Evolutionary conservation across 441 rosid species (phyloP).

Genomic region (Kokia cookei): DNA sequence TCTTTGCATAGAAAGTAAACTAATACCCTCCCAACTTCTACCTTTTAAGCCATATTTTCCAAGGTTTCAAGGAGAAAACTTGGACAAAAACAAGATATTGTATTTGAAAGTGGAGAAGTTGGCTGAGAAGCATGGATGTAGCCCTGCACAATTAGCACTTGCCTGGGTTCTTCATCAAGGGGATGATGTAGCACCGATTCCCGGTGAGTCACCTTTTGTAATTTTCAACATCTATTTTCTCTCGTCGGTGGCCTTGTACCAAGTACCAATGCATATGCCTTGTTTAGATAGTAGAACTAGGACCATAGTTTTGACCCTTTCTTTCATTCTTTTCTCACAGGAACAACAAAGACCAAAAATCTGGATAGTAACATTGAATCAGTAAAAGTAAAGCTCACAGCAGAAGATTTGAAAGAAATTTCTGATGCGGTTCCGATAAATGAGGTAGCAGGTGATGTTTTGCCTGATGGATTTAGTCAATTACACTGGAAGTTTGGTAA

Average conservation of each 20-base stretch:
- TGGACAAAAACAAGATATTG: conserved; percentile 21
- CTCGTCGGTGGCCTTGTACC: not conserved
- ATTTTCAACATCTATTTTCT: too few species aligned
- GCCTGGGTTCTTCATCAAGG: conserved; percentile 32
- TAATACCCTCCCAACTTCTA: not conserved
- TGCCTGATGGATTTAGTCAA: not conserved
- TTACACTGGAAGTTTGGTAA: conserved; percentile 16
- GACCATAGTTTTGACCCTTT: not conserved
- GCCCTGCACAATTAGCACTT: conserved; percentile 25
- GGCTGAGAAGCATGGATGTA: conserved; percentile 21
- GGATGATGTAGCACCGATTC: conserved; percentile 9
- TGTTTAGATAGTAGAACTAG: not conserved
- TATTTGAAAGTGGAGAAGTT: conserved; percentile 16
- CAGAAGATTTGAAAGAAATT: conserved; percentile 26
- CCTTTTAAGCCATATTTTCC: not conserved
- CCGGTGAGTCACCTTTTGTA: too few species aligned
- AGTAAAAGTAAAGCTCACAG: conserved; percentile 18
- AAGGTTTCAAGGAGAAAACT: conserved; percentile 11
- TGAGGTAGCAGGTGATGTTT: conserved; percentile 18
- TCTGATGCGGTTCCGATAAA: conserved; percentile 15
- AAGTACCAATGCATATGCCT: not conserved
- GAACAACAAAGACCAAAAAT: conserved; percentile 33
- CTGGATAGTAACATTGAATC: conserved; percentile 23
- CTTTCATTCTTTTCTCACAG: not conserved
- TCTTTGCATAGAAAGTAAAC: not conserved